Evolutionary conservation across 2,329 filamentous ascomycete genomes (phyloP), one percentile per base, ranked within the genome.

Genomic region (Pseudogymnoascus sp.): DNA sequence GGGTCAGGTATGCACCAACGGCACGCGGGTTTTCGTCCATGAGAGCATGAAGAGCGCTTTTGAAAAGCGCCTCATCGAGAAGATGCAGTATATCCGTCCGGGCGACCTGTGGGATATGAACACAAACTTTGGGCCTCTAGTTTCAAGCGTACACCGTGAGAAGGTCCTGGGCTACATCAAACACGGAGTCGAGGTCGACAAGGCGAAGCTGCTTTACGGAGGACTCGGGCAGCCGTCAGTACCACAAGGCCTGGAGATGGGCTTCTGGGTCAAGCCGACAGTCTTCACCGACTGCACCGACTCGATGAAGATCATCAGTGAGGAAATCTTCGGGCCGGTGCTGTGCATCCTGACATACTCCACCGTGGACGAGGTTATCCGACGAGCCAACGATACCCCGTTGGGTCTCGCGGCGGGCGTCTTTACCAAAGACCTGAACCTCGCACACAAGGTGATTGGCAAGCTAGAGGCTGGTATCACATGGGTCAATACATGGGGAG

Each of bases 401-500:
- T 79, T 94, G 61, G 91, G 91, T 28, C 83, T 96, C 2, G 91
- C 91, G 0, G 91, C 90, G 0, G 91, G 91, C 18, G 88, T 96
- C 1, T 93, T 95, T 67, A 90, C 89, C 0, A 83, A 82, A 62
- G 84, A 95, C 66, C 74, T 96, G 59, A 87, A 89, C 67, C 71
- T 81, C 57, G 91, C 89, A 61, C 90, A 96, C 69, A 78, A 82
- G 43, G 82, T 93, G 1, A 79, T 93, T 41, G 80, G 82, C 22
- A 80, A 83, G 69, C 76, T 96, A 4, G 82, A 95, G 70, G 90
- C 90, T 0, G 91, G 91, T 35, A 96, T 96, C 69, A 95, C 90
- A 1, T 96, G 91, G 91, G 81, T 96, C 59, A 96, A 96, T 73
- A 91, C 89, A 0, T 96, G 91, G 91, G 91, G 91, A n/a, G 91